These are phyloP conservation scores for Russula sp. DNA, from an alignment of 768 basidiomycete species.

Conservation along the genomic window DNA sequence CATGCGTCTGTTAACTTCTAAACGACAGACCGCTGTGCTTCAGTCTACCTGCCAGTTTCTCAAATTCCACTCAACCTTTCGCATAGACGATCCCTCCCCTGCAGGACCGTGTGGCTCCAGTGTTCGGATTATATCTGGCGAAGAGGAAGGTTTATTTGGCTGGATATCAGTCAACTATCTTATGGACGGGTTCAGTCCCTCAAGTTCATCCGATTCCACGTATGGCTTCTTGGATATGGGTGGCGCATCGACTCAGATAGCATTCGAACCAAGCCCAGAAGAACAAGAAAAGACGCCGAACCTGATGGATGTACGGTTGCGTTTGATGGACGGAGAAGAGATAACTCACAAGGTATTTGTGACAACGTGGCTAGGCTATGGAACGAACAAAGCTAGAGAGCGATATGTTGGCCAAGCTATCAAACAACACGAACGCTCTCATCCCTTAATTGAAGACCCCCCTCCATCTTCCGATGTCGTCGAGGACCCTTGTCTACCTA, in stretches of 20 bases:
- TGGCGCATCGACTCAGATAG: constrained; percentile 97
- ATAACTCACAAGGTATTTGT: constrained; percentile 92
- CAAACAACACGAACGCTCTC: constrained; percentile 43
- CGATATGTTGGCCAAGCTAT: constrained; percentile 76
- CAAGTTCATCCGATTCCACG: constrained; percentile 58
- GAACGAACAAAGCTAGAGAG: constrained; percentile 94
- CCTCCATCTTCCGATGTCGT: constrained; percentile 35
- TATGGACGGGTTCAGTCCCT: constrained; percentile 84
- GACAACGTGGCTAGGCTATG: constrained; percentile 97
- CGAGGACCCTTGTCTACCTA: constrained; percentile 87
- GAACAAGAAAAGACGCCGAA: constrained; percentile 51
- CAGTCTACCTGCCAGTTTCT: constrained; percentile 72
- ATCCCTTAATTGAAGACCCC: constrained; percentile 23
- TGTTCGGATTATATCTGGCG: constrained; percentile 91
- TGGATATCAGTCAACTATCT: constrained; percentile 99
- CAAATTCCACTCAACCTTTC: constrained; percentile 66
- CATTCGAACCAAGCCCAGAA: constrained; percentile 74
- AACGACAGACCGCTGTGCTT: constrained; percentile 67
- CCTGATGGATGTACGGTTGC: constrained; percentile 72
- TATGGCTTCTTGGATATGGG: constrained; percentile 99
- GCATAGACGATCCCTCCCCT: constrained; percentile 55
- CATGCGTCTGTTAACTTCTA: constrained; percentile 77
- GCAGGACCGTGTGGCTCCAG: constrained; percentile 87
- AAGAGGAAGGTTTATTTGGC: constrained; percentile 96
- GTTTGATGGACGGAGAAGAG: constrained; percentile 76